Evolutionary conservation across 2,329 filamentous ascomycete species (phyloP), one percentile per base, ranked within the genome.

Genomic region (Clarireedia hainanense): DNA sequence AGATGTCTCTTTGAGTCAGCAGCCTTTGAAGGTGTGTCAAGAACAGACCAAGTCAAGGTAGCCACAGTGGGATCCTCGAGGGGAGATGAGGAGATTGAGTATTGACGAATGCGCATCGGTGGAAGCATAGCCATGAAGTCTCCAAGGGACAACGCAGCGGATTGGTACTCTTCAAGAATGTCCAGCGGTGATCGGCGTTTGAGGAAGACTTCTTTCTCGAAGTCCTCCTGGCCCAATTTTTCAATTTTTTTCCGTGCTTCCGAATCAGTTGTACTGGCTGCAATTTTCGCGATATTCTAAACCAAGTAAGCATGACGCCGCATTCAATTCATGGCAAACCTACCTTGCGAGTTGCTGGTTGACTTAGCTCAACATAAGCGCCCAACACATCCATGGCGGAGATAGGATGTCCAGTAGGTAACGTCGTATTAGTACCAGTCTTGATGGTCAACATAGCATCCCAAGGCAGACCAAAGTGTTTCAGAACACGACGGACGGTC

Each of bases 11-110:
- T 63, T 7, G 60, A 68, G 42, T 64, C 55, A 17, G 69, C 67
- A 4, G 69, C 72, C 26, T 61, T 63, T 0, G 76, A 74, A 0
- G 74, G 73, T 3, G 73, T 71, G 51, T 78, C 75, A 37, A 83
- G 72, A 2, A 85, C 77, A 9, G 74, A 74, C 67, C 81, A 84
- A 0, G 81, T 91, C 23, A 95, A 75, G 7, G 75, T 74, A 1
- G 79, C 80, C 5, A 69, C 65, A 3, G 94, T 74, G 2, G 95
- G 76, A 51, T 95, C 85, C 10, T 53, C 37, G 0, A 89, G 74
- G 0, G 87, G 85, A 0, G 86, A 89, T 0, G 86, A 90, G 0
- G 87, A 90, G 65, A 91, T 89, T 34, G 84, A 88, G 74, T 91
- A 91, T 68, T 89, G 85, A n/a, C 87, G 80, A 40, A 88, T 77